These are phyloP conservation scores for Globisporangium apiculatum DNA, from an alignment of 352 stramenopile species.

Conservation along the genomic window DNA sequence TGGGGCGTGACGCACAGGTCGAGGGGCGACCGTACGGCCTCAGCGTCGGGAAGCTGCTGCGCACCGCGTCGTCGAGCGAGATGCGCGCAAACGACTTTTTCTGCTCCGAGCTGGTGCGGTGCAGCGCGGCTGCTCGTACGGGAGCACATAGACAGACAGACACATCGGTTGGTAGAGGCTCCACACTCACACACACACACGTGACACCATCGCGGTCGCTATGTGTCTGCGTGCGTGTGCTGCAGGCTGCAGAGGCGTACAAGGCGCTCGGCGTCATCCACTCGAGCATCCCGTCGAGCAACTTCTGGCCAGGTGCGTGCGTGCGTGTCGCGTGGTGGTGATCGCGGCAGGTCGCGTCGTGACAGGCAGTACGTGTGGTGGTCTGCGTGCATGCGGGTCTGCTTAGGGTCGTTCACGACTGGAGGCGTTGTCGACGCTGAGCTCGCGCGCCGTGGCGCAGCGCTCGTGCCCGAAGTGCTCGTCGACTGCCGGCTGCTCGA, in stretches of 20 bases:
- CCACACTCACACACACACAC: no score
- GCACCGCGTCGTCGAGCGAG: constrained; percentile 11
- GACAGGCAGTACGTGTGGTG: neutral
- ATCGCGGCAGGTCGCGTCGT: no score
- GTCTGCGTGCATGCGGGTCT: neutral
- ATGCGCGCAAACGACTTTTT: constrained; percentile 31
- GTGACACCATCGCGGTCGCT: neutral
- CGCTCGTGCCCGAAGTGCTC: constrained; percentile 31
- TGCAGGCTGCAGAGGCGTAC: constrained; percentile 43
- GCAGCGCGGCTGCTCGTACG: neutral
- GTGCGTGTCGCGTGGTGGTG: neutral
- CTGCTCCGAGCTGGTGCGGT: constrained; percentile 56
- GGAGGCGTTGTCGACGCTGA: constrained; percentile 43
- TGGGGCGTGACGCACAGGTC: constrained; percentile 14
- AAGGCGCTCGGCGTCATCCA: constrained; percentile 47
- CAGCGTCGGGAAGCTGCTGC: constrained; percentile 40
- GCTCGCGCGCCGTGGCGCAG: constrained; percentile 36
- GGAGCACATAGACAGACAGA: no score
- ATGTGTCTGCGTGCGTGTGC: neutral
- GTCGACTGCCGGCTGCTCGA: constrained; percentile 57
- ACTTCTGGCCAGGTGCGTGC: constrained; percentile 45
- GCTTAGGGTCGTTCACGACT: constrained; percentile 38
- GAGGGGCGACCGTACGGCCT: constrained; percentile 45
- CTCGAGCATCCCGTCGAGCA: constrained; percentile 23
- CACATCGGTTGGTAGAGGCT: no score